phyloP scores from a whole-genome alignment of 106 monocot genomes.

The Platanthera zijinensis region DNA sequence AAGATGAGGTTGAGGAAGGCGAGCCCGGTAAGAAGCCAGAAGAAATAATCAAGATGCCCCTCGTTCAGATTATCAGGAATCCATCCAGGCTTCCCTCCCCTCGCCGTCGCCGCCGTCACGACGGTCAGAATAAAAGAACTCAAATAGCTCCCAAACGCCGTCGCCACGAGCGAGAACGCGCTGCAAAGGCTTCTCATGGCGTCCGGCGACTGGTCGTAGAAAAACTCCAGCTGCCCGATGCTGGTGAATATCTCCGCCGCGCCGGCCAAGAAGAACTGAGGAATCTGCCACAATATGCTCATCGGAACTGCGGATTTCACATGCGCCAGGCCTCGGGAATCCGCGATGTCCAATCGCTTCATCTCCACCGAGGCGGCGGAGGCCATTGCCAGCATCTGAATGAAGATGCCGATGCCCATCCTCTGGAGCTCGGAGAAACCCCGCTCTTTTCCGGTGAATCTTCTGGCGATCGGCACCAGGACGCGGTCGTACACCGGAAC shows the following conservation, averaged over 20 bases:
- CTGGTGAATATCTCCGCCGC: constrained; percentile 47
- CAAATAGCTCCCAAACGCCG: constrained; percentile 45
- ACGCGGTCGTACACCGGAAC: constrained; percentile 55
- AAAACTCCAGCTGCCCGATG: constrained; percentile 58
- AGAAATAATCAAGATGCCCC: constrained; percentile 57
- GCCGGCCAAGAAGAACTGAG: constrained; percentile 49
- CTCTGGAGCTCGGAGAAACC: constrained; percentile 57
- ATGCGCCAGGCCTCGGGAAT: constrained; percentile 21
- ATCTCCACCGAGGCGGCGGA: constrained; percentile 51
- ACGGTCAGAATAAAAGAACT: constrained; percentile 47
- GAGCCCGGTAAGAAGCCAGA: constrained; percentile 50
- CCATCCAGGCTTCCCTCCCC: constrained; percentile 58
- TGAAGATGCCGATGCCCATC: constrained; percentile 55
- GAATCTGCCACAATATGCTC: constrained; percentile 67
- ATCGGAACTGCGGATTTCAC: constrained; percentile 32
- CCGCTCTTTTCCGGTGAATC: constrained; percentile 48
- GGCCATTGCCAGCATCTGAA: constrained; percentile 45
- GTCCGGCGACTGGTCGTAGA: constrained; percentile 64
- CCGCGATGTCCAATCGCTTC: constrained; percentile 37
- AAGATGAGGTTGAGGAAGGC: constrained; percentile 38
- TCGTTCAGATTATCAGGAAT: constrained; percentile 71
- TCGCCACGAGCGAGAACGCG: constrained; percentile 39
- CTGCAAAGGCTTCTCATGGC: constrained; percentile 63
- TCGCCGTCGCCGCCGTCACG: constrained; percentile 36
- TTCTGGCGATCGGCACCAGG: constrained; percentile 37